Evolutionary conservation across 768 basidiomycete genomes (phyloP).

Genomic region (Hypsizygus marmoreus): DNA sequence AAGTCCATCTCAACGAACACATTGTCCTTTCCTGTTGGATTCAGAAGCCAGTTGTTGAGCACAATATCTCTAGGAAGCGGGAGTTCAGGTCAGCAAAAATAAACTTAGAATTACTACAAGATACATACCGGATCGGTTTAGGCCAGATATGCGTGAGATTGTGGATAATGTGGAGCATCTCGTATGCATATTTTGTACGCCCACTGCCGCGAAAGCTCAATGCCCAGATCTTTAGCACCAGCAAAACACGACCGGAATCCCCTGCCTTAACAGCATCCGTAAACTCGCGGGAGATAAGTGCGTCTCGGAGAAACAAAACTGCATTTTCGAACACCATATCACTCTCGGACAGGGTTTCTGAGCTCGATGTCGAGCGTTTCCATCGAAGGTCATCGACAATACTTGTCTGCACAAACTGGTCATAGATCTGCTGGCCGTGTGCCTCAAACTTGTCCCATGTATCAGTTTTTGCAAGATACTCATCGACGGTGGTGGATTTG

Average conservation of each 20-base stretch:
- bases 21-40: slow-evolving; percentile 28
- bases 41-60: slow-evolving; percentile 34
- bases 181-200: slow-evolving; percentile 23
- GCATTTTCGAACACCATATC: slow-evolving; percentile 32
- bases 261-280: slow-evolving; percentile 31
- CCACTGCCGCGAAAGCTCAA: slow-evolving; percentile 15
- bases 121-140: neutral
- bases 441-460: too few relatives aligned
- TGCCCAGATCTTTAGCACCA: slow-evolving; percentile 29
- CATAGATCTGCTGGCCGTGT: too few relatives aligned
- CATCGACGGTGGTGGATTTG: slow-evolving; percentile 9
- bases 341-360: too few relatives aligned
- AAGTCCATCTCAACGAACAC: slow-evolving; percentile 30
- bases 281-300: slow-evolving; percentile 26
- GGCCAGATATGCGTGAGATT: slow-evolving; percentile 21
- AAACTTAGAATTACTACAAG: slow-evolving; percentile 10
- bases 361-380: too few relatives aligned
- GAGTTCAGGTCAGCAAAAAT: neutral
- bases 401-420: too few relatives aligned
- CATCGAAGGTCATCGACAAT: too few relatives aligned
- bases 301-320: slow-evolving; percentile 29
- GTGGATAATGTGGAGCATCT: slow-evolving; percentile 21
- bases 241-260: slow-evolving; percentile 29
- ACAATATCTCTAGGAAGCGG: slow-evolving; percentile 19
- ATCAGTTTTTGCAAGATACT: slow-evolving; percentile 15